Percentiles rank a stretch among this genome's conserved stretches.
These are phyloP conservation scores for Pseudogymnoascus sp. DNA, from an alignment of 2,329 filamentous ascomycete genomes.

Conservation along the genomic window DNA sequence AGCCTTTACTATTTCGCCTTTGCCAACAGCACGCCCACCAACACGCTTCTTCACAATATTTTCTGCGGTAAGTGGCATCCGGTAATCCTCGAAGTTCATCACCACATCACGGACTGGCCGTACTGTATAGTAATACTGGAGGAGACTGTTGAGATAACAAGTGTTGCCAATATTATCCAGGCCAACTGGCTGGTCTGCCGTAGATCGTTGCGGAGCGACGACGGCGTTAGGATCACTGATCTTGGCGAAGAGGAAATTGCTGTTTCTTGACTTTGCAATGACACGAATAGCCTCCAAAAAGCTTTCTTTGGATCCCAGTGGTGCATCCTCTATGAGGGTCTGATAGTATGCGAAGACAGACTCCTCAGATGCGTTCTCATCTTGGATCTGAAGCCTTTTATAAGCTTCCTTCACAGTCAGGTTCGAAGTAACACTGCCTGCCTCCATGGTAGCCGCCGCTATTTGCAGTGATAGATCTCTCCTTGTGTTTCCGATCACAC, in stretches of 20 bases:
- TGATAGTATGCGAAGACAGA: constrained; percentile 28
- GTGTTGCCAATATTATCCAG: constrained; percentile 94
- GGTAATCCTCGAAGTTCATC: constrained; percentile 64
- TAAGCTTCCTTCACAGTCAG: constrained; percentile 28
- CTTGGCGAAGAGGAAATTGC: constrained; percentile 28
- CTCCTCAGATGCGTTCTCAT: constrained; percentile 25
- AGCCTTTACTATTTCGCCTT: constrained; percentile 51
- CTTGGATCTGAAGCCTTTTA: constrained; percentile 26
- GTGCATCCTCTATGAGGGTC: constrained; percentile 23
- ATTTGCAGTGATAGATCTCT: constrained; percentile 22
- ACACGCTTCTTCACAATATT: constrained; percentile 62
- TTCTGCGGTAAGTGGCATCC: constrained; percentile 60
- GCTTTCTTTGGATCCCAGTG: constrained; percentile 27
- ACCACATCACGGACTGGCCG: constrained; percentile 75
- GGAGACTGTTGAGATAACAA: constrained; percentile 92
- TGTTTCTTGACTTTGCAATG: constrained; percentile 28
- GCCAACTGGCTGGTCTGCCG: constrained; percentile 67
- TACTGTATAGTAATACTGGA: constrained; percentile 92
- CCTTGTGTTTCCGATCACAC: constrained; percentile 22
- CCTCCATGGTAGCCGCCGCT: constrained; percentile 25
- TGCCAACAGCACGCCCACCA: constrained; percentile 62
- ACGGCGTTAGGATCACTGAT: constrained; percentile 29
- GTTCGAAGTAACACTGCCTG: constrained; percentile 19
- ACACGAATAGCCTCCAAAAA: constrained; percentile 26
- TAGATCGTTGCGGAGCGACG: constrained; percentile 21